These are phyloP conservation scores for Cyberlindnera samutprakarnensis DNA, from an alignment of 805 yeast species.

Conservation along the genomic window DNA sequence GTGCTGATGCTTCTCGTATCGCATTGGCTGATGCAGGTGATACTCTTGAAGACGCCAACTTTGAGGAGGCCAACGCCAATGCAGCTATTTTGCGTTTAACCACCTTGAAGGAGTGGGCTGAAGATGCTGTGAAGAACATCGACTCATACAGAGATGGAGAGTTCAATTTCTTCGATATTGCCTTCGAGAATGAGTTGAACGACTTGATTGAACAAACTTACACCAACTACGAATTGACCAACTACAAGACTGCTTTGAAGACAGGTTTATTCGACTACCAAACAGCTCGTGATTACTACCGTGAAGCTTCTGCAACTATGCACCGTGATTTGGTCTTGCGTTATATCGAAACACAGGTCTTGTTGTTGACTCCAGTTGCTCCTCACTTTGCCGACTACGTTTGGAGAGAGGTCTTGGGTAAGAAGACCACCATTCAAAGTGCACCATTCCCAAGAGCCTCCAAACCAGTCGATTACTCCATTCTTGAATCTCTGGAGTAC, in stretches of 20 bases:
- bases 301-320: constrained; percentile 70
- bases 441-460: constrained; percentile 77
- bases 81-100: constrained; percentile 92
- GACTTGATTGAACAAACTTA: constrained; percentile 65
- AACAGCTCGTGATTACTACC: constrained; percentile 90
- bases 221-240: constrained; percentile 61
- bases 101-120: constrained; percentile 92
- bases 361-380: constrained; percentile 84
- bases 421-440: constrained; percentile 58
- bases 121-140: constrained; percentile 50
- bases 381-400: constrained; percentile 93
- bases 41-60: constrained; percentile 92
- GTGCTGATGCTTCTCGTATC: constrained; percentile 95
- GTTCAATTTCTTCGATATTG: constrained; percentile 66
- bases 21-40: constrained; percentile 99
- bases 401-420: constrained; percentile 73
- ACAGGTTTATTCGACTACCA: constrained; percentile 91
- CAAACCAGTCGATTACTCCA: constrained; percentile 53
- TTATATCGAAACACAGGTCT: constrained; percentile 81
- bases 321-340: constrained; percentile 73
- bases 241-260: constrained; percentile 85
- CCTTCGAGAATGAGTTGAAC: constrained; percentile 93
- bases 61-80: constrained; percentile 92
- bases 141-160: constrained; percentile 49
- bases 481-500: constrained; percentile 67